Percentiles rank a stretch among this genome's conserved stretches.
phyloP scores from a whole-genome alignment of 31 red algal species.

The Asparagopsis taxiformis region DNA sequence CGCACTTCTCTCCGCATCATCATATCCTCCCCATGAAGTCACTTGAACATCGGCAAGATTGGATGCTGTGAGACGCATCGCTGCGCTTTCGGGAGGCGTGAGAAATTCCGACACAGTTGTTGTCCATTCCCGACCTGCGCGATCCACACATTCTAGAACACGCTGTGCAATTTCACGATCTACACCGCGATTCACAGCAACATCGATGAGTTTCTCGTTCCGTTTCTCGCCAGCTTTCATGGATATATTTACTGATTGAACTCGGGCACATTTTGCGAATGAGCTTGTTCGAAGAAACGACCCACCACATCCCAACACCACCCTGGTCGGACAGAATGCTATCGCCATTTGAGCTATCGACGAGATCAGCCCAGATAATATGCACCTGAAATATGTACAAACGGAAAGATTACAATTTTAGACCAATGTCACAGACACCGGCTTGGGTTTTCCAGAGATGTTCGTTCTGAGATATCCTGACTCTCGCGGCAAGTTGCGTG shows the following conservation, averaged over 20 bases:
- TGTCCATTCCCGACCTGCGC: constrained; percentile 18
- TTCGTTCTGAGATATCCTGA: too few relatives aligned
- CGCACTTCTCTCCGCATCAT: constrained; percentile 24
- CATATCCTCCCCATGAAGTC: constrained; percentile 41
- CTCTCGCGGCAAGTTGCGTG: too few relatives aligned
- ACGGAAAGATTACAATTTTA: too few relatives aligned
- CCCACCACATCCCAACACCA: too few relatives aligned
- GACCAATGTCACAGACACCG: too few relatives aligned
- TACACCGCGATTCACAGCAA: constrained; percentile 4
- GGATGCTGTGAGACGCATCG: neutral
- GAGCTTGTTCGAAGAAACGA: too few relatives aligned
- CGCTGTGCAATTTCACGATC: constrained; percentile 20
- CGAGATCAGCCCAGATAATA: too few relatives aligned
- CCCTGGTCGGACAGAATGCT: too few relatives aligned
- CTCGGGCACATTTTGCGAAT: too few relatives aligned
- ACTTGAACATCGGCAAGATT: constrained; percentile 6
- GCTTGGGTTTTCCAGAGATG: too few relatives aligned
- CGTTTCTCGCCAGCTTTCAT: neutral
- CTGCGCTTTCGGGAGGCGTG: constrained; percentile 36
- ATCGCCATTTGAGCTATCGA: too few relatives aligned
- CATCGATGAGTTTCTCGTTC: neutral
- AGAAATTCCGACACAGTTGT: constrained; percentile 20
- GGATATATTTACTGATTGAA: neutral
- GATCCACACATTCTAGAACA: constrained; percentile 14
- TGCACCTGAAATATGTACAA: too few relatives aligned